Conservation (phyloP, 2,329 filamentous ascomycete genomes). For the Passalora sequoiae region DNA sequence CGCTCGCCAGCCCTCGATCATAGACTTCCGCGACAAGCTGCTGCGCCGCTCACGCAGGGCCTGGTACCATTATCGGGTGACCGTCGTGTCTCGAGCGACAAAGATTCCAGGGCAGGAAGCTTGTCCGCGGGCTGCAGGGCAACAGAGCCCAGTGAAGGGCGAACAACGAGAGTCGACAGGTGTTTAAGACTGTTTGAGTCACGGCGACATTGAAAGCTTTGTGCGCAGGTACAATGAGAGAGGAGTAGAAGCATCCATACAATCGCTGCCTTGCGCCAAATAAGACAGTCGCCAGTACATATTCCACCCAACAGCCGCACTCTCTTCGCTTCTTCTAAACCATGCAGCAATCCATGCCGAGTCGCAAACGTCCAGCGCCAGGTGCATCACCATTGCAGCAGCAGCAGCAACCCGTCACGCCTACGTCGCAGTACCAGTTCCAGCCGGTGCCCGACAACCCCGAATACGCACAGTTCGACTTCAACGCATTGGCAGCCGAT, state of each 20-base stretch:
- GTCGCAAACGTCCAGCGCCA: constrained; percentile 67
- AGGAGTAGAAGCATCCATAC: background rate
- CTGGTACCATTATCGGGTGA: too few relatives aligned
- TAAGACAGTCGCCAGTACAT: background rate
- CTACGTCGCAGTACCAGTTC: constrained; percentile 29
- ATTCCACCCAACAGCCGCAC: background rate
- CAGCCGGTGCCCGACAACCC: constrained; percentile 43
- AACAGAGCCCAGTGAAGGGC: background rate
- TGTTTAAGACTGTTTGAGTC: background rate
- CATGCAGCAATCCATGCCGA: constrained; percentile 22
- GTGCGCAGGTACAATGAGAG: constrained; percentile 3
- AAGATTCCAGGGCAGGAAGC: constrained; percentile 1
- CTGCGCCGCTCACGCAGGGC: too few relatives aligned
- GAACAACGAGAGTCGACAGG: constrained; percentile 1
- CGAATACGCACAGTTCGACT: constrained; percentile 33
- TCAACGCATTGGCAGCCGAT: constrained; percentile 29
- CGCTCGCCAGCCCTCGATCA: too few relatives aligned
- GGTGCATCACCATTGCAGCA: constrained; percentile 62
- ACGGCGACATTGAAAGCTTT: constrained; percentile 1
- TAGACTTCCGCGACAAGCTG: too few relatives aligned
- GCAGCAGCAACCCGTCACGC: constrained; percentile 35
- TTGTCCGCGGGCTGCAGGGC: constrained; percentile 5
- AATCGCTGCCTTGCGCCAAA: background rate
- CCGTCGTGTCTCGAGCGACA: constrained; percentile 1
- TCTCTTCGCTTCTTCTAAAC: background rate